phyloP scores from a whole-genome alignment of 2,329 filamentous ascomycete species.

The Uncinocarpus reesii region DNA sequence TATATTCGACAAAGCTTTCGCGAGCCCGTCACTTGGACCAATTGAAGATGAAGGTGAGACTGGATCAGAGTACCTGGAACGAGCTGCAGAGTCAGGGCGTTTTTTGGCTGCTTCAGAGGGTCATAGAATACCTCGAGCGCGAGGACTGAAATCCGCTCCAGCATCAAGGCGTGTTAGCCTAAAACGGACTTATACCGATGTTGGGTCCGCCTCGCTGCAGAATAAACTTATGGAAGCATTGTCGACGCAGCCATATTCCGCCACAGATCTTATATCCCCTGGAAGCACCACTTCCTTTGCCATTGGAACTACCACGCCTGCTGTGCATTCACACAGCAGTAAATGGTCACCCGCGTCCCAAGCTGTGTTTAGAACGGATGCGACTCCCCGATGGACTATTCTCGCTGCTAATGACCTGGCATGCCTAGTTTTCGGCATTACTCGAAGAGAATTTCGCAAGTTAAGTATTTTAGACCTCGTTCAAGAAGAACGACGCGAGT shows the following conservation, averaged over 20 bases:
- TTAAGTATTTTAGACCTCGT: slow-evolving; percentile 94
- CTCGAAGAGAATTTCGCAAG: slow-evolving; percentile 86
- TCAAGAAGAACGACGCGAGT: slow-evolving; percentile 73
- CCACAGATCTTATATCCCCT: slow-evolving; percentile 39
- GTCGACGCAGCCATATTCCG: slow-evolving; percentile 62
- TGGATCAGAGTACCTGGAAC: slow-evolving; percentile 1
- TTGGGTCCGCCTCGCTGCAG: slow-evolving; percentile 62
- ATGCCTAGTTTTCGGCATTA: slow-evolving; percentile 96
- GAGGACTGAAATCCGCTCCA: slow-evolving; percentile 37
- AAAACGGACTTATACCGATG: slow-evolving; percentile 82
- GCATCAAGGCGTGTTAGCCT: slow-evolving; percentile 55
- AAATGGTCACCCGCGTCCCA: slow-evolving; percentile 86
- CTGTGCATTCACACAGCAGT: slow-evolving; percentile 77
- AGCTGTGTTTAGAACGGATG: slow-evolving; percentile 94
- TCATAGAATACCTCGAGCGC: slow-evolving; percentile 24
- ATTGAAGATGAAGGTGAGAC: slow-evolving; percentile 1
- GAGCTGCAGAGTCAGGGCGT: slow-evolving; percentile 2
- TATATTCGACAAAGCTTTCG: slow-evolving; percentile 73
- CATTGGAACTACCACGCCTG: slow-evolving; percentile 37
- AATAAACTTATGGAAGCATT: slow-evolving; percentile 76
- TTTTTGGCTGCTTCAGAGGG: slow-evolving; percentile 23
- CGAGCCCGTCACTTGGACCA: background rate
- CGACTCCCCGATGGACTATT: slow-evolving; percentile 85
- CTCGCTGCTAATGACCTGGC: slow-evolving; percentile 92
- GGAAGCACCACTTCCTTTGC: slow-evolving; percentile 28